phyloP scores from a whole-genome alignment of 2,329 filamentous ascomycete genomes.

The Paraconiothyrium sp. region DNA sequence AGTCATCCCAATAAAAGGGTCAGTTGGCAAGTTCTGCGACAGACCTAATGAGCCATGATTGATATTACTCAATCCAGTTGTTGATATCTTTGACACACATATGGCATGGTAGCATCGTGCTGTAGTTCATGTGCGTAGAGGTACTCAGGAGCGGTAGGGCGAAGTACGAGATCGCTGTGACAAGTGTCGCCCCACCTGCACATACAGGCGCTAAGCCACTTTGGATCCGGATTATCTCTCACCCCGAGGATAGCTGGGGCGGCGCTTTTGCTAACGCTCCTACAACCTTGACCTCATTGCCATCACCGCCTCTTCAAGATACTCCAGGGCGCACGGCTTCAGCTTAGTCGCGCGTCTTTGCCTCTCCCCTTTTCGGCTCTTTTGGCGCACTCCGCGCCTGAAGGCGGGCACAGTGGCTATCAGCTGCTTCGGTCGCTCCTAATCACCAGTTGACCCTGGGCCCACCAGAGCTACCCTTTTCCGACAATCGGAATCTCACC shows the following conservation, averaged over 20 bases:
- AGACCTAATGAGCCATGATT: background rate
- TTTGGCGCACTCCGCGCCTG: background rate
- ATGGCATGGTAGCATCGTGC: too few relatives aligned
- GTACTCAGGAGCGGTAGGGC: too few relatives aligned
- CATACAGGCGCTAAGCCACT: background rate
- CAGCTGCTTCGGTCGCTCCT: slow-evolving; percentile 20
- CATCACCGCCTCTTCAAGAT: slow-evolving; percentile 8
- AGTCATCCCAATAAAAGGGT: background rate
- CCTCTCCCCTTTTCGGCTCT: background rate
- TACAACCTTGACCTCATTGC: slow-evolving; percentile 13
- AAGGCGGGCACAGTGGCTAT: background rate
- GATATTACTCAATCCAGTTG: background rate
- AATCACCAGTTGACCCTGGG: slow-evolving; percentile 20
- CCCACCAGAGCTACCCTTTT: slow-evolving; percentile 30
- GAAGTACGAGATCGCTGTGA: background rate
- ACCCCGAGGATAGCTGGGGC: background rate
- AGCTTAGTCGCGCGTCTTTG: background rate
- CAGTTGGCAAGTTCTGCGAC: background rate
- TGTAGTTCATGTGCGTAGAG: background rate
- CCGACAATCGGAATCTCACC: slow-evolving; percentile 24
- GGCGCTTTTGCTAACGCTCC: slow-evolving; percentile 2
- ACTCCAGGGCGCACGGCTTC: slow-evolving; percentile 1
- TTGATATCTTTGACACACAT: too few relatives aligned
- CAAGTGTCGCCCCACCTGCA: background rate
- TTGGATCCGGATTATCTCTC: background rate